phyloP scores from a whole-genome alignment of 768 basidiomycete genomes.

The Auriscalpium vulgare region DNA sequence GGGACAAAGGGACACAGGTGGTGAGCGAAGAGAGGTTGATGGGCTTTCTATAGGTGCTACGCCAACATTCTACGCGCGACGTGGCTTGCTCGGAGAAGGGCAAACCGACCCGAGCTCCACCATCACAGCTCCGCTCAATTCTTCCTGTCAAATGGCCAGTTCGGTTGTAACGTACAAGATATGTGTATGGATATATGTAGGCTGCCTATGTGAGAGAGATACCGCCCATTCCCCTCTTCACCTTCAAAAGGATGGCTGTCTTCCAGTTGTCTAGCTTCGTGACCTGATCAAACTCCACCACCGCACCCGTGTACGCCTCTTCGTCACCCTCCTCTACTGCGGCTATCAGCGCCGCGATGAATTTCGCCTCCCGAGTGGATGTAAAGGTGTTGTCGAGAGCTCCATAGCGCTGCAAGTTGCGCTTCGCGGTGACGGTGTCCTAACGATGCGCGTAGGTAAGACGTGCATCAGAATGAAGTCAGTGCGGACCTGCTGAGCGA shows the following conservation, averaged over 20 bases:
- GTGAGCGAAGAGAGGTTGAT: not conserved
- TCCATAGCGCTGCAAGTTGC: constrained; percentile 70
- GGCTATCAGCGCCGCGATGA: constrained; percentile 70
- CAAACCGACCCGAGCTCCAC: not conserved
- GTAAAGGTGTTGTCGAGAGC: constrained; percentile 80
- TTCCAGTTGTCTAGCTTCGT: constrained; percentile 96
- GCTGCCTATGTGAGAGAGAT: constrained; percentile 22
- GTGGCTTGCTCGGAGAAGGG: not conserved
- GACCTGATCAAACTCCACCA: constrained; percentile 89
- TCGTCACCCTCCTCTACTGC: constrained; percentile 64
- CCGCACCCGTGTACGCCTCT: constrained; percentile 71
- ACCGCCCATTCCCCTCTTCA: constrained; percentile 74
- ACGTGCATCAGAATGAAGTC: not conserved
- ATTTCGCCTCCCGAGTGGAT: constrained; percentile 89
- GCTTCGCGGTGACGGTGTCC: constrained; percentile 79
- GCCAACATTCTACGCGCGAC: not conserved
- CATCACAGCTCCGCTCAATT: not conserved
- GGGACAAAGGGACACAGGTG: not conserved
- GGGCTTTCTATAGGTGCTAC: not conserved
- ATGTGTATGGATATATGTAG: not conserved
- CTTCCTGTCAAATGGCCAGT: not conserved
- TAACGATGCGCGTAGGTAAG: constrained; percentile 23
- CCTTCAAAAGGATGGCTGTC: constrained; percentile 80
- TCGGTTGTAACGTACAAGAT: not conserved
- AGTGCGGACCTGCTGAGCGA: constrained; percentile 75